Evolutionary conservation across 306 rosid genomes (phyloP), one percentile per base, ranked within the genome.

Genomic region (Cajanus cajan): DNA sequence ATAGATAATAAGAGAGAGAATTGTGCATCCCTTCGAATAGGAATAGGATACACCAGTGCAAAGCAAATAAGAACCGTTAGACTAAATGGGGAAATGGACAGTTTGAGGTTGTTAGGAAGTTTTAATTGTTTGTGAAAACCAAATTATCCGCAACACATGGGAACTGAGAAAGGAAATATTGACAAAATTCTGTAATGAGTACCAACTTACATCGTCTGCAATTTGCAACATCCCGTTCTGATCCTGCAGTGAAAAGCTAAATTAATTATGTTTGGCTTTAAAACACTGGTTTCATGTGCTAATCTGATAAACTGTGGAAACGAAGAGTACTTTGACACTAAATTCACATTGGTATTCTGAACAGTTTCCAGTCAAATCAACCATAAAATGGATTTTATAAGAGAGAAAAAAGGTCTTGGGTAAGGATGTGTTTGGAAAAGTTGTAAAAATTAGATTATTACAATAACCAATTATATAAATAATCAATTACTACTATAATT

Each of bases 151-250:
- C 24, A 75, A 62, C 41, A 55, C 33, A 12, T 25, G 34, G 31
- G 15, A 77, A 58, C 44, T 69, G 55, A 55, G 50, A 76, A 14
- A 33, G 44, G 22, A n/a, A 63, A 22, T 4, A 15, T 31, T 21
- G 51, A 31, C n/a, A 59, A n/a, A 61, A 34, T 22, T 80, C 7
- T 69, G 40, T 44, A 33, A 68, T 11, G 77, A 41, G 48, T 24
- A 64, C 48, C 66, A 24, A 71, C 98, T 90, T 92, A 94, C 97
- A 86, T 94, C 98, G 58, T 92, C 97, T 24, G 94, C 97, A 72
- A 94, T 90, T 87, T 87, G 97, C 80, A 94, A 79, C 39, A 73
- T 52, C 68, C 98, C 93, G n/a, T 80, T 85, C 36, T 88, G 58
- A 75, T 89, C 91, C 98, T 92, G 95, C 92, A 76, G 77, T 28